Evolutionary conservation across 192 early-diverging fungal genomes (phyloP), one percentile per base, ranked within the genome.

Genomic region (Blastocladiella britannica): DNA sequence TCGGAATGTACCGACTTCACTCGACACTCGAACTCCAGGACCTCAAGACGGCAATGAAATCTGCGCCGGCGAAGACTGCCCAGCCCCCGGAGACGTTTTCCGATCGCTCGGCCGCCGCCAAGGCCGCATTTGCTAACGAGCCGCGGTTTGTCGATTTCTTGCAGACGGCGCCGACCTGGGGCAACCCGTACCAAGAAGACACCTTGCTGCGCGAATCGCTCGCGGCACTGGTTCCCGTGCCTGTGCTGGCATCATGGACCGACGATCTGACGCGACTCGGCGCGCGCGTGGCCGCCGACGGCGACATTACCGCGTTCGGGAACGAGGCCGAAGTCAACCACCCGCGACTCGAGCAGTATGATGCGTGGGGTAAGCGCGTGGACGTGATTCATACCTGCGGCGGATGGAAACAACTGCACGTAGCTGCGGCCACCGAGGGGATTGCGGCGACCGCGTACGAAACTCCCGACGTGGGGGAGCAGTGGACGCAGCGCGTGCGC

Each of bases 401-500:
- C 20, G 78, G 75, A 4, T 86, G 83, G 83, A 69, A 72, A 24
- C 53, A 67, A 5, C 55, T 84, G 69, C 77, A 83, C 31, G 65
- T 55, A n/a, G 60, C 82, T 29, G 67, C 77, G n/a, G 77, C 77
- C 22, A 65, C 66, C 23, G 77, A 86, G 58, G 83, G 80, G 22
- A 62, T 86, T 18, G 70, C 84, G 26, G 74, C 81, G 20, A 80
- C 74, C 52, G 80, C 63, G 1, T 85, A 81, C 59, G 78, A 82
- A 51, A 65, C 74, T 26, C 62, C 74, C 29, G 66, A 68, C 25
- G 69, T 62, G 0, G 65, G 76, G 31, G 65, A 71, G 53, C 70
- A 70, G 37, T 9, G 15, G 15, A 2, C n/a, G 15, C n/a, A 20
- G 23, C 69, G 81, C 23, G 58, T 81, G 12, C 70, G 73, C 47